Base-by-base conservation (phyloP, 2,329 filamentous ascomycete species). In the Cercospora beticola region DNA sequence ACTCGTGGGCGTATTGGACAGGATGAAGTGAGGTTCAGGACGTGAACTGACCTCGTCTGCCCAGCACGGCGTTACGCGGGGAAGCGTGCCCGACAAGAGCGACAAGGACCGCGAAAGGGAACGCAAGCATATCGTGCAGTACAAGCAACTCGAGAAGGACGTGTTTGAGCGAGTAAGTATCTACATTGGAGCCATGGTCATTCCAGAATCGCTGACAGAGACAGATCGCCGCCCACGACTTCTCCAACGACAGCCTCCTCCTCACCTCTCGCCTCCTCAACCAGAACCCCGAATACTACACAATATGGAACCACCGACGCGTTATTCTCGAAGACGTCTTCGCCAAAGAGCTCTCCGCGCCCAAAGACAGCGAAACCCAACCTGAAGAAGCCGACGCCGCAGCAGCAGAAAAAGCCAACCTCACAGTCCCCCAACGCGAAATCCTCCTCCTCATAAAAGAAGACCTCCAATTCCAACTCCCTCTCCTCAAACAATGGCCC, bases 201-300 rank as follows among this genome's bases (percentile, higher is more conserved):
- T 18, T 18, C 12, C 1, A 1, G 3, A n/a, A 62, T 12, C 30
- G 36, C 60, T 62, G 60, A 30, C 30, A 33, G 23, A 28, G 12
- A 7, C 49, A 85, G 83, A 78, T 85, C 67, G 74, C 79, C 2
- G 78, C 83, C 62, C 78, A 77, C 69, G 81, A 86, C 73, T 86
- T 84, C 78, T 84, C 84, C 52, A 74, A 82, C 65, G 83, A 88
- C 66, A 86, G 88, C 49, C 87, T 94, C 74, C 82, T 86, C 71
- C 86, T 91, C 65, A 91, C 90, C 36, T 89, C 90, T n/a, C 88
- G 87, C 73, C 86, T 95, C 56, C 85, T 94, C 64, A 86, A 86
- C 58, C 86, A 90, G 75, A 96, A 96, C 79, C 92, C 92, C 28
- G 92, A 96, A 80, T 94, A 94, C 83, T 95, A 95, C 82, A 94